A percentile compares a stretch with the other conserved stretches of the same genome.
Evolutionary conservation across 2,329 filamentous ascomycete species (phyloP).

Genomic region (Colletotrichum shisoi): DNA sequence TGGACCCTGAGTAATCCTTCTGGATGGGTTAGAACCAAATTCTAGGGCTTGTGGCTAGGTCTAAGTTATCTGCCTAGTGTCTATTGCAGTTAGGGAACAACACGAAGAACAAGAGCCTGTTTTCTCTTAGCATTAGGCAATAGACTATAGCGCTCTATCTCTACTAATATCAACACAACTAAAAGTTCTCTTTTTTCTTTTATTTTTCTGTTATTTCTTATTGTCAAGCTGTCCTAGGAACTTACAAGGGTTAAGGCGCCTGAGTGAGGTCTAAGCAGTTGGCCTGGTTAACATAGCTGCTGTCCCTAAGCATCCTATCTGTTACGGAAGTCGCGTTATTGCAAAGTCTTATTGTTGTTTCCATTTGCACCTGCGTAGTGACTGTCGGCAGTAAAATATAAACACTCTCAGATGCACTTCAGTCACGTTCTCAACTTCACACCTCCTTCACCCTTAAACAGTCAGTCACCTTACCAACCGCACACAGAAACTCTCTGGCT

Average conservation of each 20-base stretch:
- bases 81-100: neutral
- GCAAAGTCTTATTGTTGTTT: no score
- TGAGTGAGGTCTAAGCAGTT: neutral
- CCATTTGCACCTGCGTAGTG: neutral
- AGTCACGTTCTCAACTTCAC: neutral
- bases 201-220: no score
- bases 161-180: rapidly evolving
- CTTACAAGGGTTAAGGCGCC: neutral
- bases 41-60: no score
- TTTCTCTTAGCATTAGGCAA: neutral
- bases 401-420: neutral
- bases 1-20: no score
- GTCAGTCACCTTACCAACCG: neutral
- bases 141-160: rapidly evolving
- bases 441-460: neutral
- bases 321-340: neutral
- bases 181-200: no score
- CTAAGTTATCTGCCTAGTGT: neutral
- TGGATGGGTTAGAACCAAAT: no score
- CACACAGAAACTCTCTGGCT: neutral
- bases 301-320: neutral
- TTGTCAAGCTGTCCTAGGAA: no score
- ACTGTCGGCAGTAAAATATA: no score
- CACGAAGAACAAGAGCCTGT: neutral
- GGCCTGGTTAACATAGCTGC: neutral